These are phyloP conservation scores for Rhizoclosmatium sp. DNA, from an alignment of 192 early-diverging fungal species.

Conservation along the genomic window DNA sequence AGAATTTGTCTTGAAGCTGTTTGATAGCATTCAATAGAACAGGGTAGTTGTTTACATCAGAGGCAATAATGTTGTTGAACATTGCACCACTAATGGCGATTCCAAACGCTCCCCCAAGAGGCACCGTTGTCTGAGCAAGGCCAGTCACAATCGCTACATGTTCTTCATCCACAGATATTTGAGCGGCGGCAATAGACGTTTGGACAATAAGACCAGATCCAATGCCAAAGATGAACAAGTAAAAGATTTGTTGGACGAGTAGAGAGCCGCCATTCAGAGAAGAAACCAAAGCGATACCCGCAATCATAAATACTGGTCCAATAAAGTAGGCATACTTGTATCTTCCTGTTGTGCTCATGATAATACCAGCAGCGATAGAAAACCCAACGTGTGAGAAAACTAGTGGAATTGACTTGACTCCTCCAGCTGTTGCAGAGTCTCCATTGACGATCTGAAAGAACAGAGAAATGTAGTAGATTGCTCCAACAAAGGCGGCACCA, in stretches of 20 bases:
- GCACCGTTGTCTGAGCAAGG: slow-evolving; percentile 70
- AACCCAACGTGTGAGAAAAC: slow-evolving; percentile 74
- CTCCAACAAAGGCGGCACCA: slow-evolving; percentile 41
- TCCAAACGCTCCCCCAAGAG: slow-evolving; percentile 67
- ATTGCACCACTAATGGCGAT: slow-evolving; percentile 67
- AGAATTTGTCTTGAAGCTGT: not conserved
- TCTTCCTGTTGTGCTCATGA: slow-evolving; percentile 48
- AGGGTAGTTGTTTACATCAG: slow-evolving; percentile 44
- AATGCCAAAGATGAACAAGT: slow-evolving; percentile 73
- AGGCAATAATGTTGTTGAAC: slow-evolving; percentile 58
- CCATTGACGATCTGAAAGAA: slow-evolving; percentile 85
- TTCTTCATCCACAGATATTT: slow-evolving; percentile 65
- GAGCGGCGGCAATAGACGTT: slow-evolving; percentile 75
- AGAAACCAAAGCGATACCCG: slow-evolving; percentile 72
- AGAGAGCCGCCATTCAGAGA: slow-evolving; percentile 62
- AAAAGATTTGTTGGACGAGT: slow-evolving; percentile 62
- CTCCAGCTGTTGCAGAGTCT: slow-evolving; percentile 75
- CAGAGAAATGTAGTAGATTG: slow-evolving; percentile 68
- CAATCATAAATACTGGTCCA: slow-evolving; percentile 66
- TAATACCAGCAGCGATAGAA: slow-evolving; percentile 69
- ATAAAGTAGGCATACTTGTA: slow-evolving; percentile 57
- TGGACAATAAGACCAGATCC: slow-evolving; percentile 81
- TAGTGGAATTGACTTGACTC: slow-evolving; percentile 78
- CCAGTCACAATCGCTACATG: slow-evolving; percentile 79
- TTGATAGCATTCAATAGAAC: slow-evolving; percentile 10